phyloP scores from a whole-genome alignment of 306 rosid genomes.

The Fragaria nilgerrensis region DNA sequence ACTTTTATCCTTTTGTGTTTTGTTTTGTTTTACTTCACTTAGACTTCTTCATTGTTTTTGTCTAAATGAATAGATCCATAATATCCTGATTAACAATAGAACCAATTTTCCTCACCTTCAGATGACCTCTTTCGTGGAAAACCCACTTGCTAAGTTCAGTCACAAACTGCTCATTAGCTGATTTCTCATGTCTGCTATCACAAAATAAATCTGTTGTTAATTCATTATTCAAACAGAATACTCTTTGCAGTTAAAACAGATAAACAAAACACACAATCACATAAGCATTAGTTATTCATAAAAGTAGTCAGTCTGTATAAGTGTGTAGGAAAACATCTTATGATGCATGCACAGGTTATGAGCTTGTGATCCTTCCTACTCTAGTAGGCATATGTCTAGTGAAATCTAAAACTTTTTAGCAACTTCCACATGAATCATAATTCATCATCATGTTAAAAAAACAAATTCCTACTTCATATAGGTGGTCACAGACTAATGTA shows the following conservation, averaged over 20 bases:
- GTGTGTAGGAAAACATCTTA: not conserved
- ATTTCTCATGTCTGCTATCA: constrained; percentile 65
- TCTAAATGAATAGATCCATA: not conserved
- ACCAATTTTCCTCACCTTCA: constrained; percentile 59
- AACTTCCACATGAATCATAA: constrained; percentile 1
- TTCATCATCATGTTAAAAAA: not conserved
- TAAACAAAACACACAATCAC: not conserved
- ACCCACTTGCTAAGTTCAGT: constrained; percentile 93
- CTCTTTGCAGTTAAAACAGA: not conserved
- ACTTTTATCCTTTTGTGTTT: not conserved
- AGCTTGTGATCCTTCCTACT: not conserved
- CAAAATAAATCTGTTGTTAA: constrained; percentile 3
- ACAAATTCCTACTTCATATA: not conserved
- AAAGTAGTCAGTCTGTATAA: not conserved
- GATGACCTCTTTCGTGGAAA: constrained; percentile 97
- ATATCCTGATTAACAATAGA: not conserved
- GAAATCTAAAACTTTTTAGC: not conserved
- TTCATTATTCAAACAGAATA: not conserved
- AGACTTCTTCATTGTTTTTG: not conserved
- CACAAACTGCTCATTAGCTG: constrained; percentile 88
- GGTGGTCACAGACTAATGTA: not conserved
- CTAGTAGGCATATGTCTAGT: not conserved
- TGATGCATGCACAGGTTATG: not conserved
- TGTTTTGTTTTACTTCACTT: not conserved
- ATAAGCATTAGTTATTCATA: not conserved